Conservation (phyloP, 352 stramenopile species). For the Globisporangium cylindrosporum region DNA sequence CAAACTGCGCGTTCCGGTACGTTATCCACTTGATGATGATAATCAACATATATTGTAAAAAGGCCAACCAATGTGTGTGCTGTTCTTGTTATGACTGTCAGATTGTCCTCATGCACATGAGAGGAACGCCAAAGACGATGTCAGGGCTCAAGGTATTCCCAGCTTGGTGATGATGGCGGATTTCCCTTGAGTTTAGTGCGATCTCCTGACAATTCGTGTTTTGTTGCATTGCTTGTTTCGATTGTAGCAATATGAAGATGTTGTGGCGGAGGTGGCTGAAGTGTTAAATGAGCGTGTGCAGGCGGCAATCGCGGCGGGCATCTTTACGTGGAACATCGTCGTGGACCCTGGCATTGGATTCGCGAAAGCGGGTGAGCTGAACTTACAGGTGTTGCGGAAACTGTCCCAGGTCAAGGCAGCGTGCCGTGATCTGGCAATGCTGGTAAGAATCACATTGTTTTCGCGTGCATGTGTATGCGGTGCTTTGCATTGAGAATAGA, state of each 20-base stretch:
- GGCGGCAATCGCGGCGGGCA: constrained; percentile 78
- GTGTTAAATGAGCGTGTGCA: constrained; percentile 75
- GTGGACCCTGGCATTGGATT: constrained; percentile 98
- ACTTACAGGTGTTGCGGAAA: constrained; percentile 88
- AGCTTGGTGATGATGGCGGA: not conserved
- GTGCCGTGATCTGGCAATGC: constrained; percentile 50
- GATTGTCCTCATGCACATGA: constrained; percentile 97
- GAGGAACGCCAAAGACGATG: constrained; percentile 96
- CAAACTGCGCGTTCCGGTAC: constrained; percentile 76
- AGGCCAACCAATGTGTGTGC: not conserved
- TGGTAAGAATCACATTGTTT: constrained; percentile 30
- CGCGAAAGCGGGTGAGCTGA: constrained; percentile 92
- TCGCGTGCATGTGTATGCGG: not conserved
- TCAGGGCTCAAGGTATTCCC: constrained; percentile 58
- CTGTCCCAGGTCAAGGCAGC: constrained; percentile 49
- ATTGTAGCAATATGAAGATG: constrained; percentile 84
- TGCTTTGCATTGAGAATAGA: not conserved
- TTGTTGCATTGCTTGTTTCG: constrained; percentile 14
- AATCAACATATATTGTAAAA: not conserved
- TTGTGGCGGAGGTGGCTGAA: constrained; percentile 85
- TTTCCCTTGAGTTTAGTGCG: not conserved
- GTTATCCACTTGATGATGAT: constrained; percentile 6
- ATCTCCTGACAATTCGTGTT: not conserved
- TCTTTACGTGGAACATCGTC: constrained; percentile 94
- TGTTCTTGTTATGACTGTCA: constrained; percentile 29